These are phyloP conservation scores for Thielaviopsis euricoi DNA, from an alignment of 2,329 filamentous ascomycete genomes.

Conservation along the genomic window DNA sequence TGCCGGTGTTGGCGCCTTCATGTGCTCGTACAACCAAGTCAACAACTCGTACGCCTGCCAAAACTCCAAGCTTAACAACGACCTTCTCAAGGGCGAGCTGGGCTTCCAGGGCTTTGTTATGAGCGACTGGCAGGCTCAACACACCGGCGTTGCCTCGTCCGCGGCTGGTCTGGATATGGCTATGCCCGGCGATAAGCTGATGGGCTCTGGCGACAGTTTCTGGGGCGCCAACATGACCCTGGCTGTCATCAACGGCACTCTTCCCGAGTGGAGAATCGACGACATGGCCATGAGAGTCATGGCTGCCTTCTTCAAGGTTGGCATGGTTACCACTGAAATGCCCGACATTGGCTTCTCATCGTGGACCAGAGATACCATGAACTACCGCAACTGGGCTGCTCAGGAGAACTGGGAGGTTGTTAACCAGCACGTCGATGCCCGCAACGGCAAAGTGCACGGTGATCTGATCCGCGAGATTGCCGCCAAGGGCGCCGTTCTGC, in stretches of 20 bases:
- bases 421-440: slow-evolving; percentile 76
- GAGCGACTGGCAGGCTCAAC: slow-evolving; percentile 67
- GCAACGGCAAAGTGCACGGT: slow-evolving; percentile 49
- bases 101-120: slow-evolving; percentile 48
- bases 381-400: slow-evolving; percentile 47
- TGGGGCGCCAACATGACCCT: slow-evolving; percentile 83
- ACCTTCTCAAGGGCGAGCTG: slow-evolving; percentile 61
- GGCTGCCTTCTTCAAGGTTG: slow-evolving; percentile 52
- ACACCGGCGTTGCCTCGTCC: slow-evolving; percentile 48
- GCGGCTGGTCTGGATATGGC: slow-evolving; percentile 67
- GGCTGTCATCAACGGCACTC: slow-evolving; percentile 73
- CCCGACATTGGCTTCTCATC: slow-evolving; percentile 66
- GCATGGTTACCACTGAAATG: slow-evolving; percentile 30
- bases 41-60: slow-evolving; percentile 72
- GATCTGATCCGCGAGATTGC: slow-evolving; percentile 58
- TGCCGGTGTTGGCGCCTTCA: slow-evolving; percentile 46
- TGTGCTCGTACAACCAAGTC: slow-evolving; percentile 59
- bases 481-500: slow-evolving; percentile 65
- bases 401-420: slow-evolving; percentile 47
- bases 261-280: slow-evolving; percentile 74
- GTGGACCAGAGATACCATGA: slow-evolving; percentile 66
- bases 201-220: slow-evolving; percentile 55
- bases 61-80: slow-evolving; percentile 61
- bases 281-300: slow-evolving; percentile 83
- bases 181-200: slow-evolving; percentile 73